phyloP scores from a whole-genome alignment of 2,329 filamentous ascomycete genomes.

The Spiromastix sp. region DNA sequence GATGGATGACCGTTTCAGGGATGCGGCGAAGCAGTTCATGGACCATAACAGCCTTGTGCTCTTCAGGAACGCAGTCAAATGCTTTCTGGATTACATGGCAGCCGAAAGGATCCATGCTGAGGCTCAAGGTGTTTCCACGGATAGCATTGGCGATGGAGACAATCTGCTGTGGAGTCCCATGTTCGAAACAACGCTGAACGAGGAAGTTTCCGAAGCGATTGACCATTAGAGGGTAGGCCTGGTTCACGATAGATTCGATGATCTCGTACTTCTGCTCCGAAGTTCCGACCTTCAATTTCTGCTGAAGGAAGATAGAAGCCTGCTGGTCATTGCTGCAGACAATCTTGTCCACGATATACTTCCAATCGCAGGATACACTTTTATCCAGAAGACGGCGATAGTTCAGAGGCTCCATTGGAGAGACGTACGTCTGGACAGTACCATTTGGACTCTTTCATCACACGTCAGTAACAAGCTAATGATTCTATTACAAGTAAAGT shows the following conservation, averaged over 20 bases:
- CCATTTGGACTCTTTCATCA: slow-evolving; percentile 36
- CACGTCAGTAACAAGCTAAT: slow-evolving; percentile 17
- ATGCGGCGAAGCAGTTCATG: slow-evolving; percentile 90
- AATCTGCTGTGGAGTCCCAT: slow-evolving; percentile 88
- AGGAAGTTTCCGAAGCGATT: slow-evolving; percentile 98
- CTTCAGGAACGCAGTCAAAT: slow-evolving; percentile 93
- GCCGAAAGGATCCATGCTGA: slow-evolving; percentile 98
- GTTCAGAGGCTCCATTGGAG: slow-evolving; percentile 84
- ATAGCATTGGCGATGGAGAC: slow-evolving; percentile 91
- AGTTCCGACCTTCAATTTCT: slow-evolving; percentile 96
- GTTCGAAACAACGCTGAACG: slow-evolving; percentile 97
- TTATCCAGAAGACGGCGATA: slow-evolving; percentile 91
- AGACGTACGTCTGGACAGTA: slow-evolving; percentile 67
- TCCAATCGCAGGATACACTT: slow-evolving; percentile 97
- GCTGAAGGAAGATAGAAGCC: slow-evolving; percentile 95
- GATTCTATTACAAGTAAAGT: slow-evolving; percentile 6
- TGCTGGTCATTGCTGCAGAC: slow-evolving; percentile 99
- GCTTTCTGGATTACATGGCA: slow-evolving; percentile 98
- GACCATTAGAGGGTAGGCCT: slow-evolving; percentile 92
- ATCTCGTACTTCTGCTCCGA: slow-evolving; percentile 95
- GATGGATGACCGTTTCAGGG: slow-evolving; percentile 94
- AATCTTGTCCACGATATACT: slow-evolving; percentile 98
- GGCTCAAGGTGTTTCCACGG: slow-evolving; percentile 80
- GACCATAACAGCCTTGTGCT: slow-evolving; percentile 99
- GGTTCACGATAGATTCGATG: slow-evolving; percentile 87